Percentiles rank a stretch among this genome's conserved stretches.
Evolutionary conservation across 148 eudicot genomes (phyloP).

Genomic region (Nepenthes gracilis): DNA sequence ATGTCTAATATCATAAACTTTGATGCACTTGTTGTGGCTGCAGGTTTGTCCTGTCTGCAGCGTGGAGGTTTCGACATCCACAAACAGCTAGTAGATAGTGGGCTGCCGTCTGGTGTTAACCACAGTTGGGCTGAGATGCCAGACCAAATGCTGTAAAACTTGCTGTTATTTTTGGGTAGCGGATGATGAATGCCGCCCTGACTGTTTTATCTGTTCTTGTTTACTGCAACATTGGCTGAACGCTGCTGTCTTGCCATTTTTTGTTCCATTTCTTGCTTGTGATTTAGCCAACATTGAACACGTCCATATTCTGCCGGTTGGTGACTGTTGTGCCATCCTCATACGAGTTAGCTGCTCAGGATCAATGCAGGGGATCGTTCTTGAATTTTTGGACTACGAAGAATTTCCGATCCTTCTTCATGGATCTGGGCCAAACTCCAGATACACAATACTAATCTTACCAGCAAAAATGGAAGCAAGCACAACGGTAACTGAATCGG

Average conservation of each 20-base stretch:
- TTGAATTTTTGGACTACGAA: too few species aligned
- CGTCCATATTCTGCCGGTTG: too few species aligned
- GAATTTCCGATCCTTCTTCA: too few species aligned
- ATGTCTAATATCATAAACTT: not conserved
- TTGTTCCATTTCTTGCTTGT: not conserved
- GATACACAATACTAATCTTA: too few species aligned
- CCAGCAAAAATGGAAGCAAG: too few species aligned
- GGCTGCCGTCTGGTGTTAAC: not conserved
- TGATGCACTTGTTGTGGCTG: not conserved
- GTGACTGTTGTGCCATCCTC: too few species aligned
- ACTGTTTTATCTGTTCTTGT: not conserved
- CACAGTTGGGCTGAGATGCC: not conserved
- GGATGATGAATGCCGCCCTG: not conserved
- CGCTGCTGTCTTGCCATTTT: not conserved
- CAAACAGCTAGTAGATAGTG: conserved; percentile 21
- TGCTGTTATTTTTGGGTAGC: not conserved
- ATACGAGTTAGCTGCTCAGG: not conserved
- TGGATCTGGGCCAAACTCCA: too few species aligned
- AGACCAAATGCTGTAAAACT: conserved; percentile 1
- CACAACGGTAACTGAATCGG: too few species aligned
- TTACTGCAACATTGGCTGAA: not conserved
- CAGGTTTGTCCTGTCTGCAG: conserved; percentile 85
- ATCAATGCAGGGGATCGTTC: too few species aligned
- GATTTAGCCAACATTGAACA: not conserved
- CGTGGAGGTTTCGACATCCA: conserved; percentile 62